Evolutionary conservation across 1,284 basidiomycete species (phyloP).

Genomic region (Xanthoconium separans): DNA sequence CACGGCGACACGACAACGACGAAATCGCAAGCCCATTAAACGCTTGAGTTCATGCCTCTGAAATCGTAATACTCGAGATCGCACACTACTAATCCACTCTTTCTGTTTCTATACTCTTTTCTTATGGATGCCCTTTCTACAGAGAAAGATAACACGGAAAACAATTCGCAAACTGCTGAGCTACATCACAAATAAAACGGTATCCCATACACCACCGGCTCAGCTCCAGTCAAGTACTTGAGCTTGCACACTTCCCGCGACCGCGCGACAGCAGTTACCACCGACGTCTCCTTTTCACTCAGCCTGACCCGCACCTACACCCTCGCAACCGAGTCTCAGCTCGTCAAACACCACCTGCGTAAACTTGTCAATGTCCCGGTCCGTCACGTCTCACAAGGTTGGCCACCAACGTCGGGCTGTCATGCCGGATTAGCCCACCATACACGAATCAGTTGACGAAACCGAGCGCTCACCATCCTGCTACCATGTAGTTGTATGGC

Average conservation of each 20-base stretch:
- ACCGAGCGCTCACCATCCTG: slow-evolving; percentile 74
- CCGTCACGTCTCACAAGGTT: slow-evolving; percentile 99
- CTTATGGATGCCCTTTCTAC: too few relatives aligned
- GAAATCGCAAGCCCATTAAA: too few relatives aligned
- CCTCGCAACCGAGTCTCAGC: slow-evolving; percentile 54
- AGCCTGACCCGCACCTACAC: slow-evolving; percentile 21
- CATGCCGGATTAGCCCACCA: neutral
- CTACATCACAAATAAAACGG: slow-evolving; percentile 71
- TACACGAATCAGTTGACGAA: neutral
- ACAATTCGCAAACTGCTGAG: neutral
- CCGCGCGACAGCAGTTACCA: slow-evolving; percentile 79
- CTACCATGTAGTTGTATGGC: slow-evolving; percentile 93
- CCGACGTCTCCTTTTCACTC: slow-evolving; percentile 35
- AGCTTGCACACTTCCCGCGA: slow-evolving; percentile 84
- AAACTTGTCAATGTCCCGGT: slow-evolving; percentile 94
- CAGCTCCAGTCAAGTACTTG: slow-evolving; percentile 94
- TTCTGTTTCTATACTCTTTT: too few relatives aligned
- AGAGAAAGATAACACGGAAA: too few relatives aligned
- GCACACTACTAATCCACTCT: too few relatives aligned
- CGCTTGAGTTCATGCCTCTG: too few relatives aligned
- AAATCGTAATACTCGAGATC: too few relatives aligned
- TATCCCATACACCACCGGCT: slow-evolving; percentile 92
- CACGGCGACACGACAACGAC: too few relatives aligned
- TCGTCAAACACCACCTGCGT: slow-evolving; percentile 82
- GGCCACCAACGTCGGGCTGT: slow-evolving; percentile 86